Percentiles rank a stretch among this genome's conserved stretches.
phyloP scores from a whole-genome alignment of 164 flowering plant genomes.

The Nymphaea thermarum region DNA sequence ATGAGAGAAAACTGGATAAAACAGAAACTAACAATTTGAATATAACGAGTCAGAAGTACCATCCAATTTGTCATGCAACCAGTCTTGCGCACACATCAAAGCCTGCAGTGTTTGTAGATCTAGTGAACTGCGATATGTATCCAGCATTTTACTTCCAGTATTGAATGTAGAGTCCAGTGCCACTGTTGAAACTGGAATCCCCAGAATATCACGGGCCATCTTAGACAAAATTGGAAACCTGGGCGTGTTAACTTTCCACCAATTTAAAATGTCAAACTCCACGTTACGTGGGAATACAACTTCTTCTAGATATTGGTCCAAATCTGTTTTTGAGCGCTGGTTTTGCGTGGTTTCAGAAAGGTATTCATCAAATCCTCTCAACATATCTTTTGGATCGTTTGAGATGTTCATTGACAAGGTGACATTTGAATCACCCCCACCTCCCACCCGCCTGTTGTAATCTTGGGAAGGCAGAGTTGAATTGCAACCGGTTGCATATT shows the following conservation, averaged over 20 bases:
- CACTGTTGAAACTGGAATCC: constrained; percentile 15
- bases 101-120: background rate
- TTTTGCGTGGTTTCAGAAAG: background rate
- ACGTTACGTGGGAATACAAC: constrained; percentile 2
- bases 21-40: no score
- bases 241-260: constrained; percentile 15
- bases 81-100: constrained; percentile 5
- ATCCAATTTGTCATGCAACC: background rate
- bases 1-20: no score
- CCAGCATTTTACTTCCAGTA: constrained; percentile 6
- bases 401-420: background rate
- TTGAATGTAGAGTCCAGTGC: constrained; percentile 7
- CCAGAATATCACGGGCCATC: constrained; percentile 25
- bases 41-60: no score
- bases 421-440: background rate
- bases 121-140: constrained; percentile 6
- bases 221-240: constrained; percentile 18
- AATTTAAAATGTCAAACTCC: constrained; percentile 13
- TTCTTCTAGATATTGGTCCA: constrained; percentile 8
- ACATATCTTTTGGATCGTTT: background rate
- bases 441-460: background rate
- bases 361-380: constrained; percentile 3
- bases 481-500: constrained; percentile 1
- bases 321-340: constrained; percentile 5
- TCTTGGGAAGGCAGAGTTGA: background rate